Conservation (phyloP, 2,329 filamentous ascomycete genomes). For the Pseudopyricularia javanii region DNA sequence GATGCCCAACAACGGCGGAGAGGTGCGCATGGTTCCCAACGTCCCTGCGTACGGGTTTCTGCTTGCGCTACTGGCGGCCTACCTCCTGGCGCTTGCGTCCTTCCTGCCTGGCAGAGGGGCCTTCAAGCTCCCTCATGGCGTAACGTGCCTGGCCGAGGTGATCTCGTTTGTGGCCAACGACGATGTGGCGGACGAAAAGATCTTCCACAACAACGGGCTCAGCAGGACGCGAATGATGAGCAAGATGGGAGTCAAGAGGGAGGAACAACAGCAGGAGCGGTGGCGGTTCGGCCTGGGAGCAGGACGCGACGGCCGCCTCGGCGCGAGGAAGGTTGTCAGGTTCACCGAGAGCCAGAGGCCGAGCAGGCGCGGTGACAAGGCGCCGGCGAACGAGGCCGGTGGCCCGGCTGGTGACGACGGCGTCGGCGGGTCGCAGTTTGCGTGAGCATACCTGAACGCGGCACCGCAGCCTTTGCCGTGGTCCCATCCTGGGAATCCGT, state of each 20-base stretch:
- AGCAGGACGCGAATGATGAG: conserved; percentile 58
- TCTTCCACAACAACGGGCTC: conserved; percentile 37
- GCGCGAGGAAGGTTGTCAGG: conserved; percentile 29
- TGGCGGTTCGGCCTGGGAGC: conserved; percentile 37
- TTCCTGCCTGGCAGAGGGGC: conserved; percentile 42
- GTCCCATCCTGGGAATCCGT: neutral
- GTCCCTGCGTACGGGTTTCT: conserved; percentile 61
- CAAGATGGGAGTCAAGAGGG: conserved; percentile 45
- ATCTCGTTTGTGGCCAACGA: conserved; percentile 67
- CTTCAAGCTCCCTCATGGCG: conserved; percentile 60
- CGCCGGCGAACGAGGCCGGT: neutral
- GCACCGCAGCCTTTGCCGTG: neutral
- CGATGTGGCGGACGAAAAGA: conserved; percentile 57
- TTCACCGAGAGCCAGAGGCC: conserved; percentile 28
- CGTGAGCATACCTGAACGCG: neutral
- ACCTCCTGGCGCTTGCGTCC: conserved; percentile 48
- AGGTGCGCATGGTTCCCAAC: conserved; percentile 58
- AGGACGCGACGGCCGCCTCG: conserved; percentile 23
- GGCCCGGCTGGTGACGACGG: neutral
- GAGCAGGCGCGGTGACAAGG: conserved; percentile 9
- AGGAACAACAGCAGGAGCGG: conserved; percentile 31
- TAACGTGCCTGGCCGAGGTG: conserved; percentile 62
- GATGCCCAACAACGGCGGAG: conserved; percentile 23
- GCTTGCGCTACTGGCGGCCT: conserved; percentile 61
- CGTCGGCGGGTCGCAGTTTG: neutral